Evolutionary conservation across 1,284 basidiomycete genomes (phyloP), one percentile per base, ranked within the genome.

Genomic region (Ustilago xerochloae): DNA sequence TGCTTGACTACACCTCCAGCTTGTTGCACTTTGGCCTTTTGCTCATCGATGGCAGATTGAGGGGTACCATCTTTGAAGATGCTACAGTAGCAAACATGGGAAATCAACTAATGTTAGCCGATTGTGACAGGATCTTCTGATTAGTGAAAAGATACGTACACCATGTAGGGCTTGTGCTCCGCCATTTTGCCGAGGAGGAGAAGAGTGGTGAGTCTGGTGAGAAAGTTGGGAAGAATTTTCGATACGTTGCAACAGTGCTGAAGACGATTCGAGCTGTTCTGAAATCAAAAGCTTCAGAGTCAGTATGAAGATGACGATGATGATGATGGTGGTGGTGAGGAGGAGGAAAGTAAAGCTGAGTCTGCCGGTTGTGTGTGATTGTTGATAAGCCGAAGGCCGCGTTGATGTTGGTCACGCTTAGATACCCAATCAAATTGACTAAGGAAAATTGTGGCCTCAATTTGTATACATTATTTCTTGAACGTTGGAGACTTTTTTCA

Each of bases 1-100:
- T 80, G 80, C 63, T 68, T 78, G 53, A 81, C 64, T 16, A 63
- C 78, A 30, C 80, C 80, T 16, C 80, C 80, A 10, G 69, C 54
- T 18, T 69, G 57, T 30, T 67, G 56, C 33, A 79, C 74, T n/a
- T 74, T 55, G 53, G 52, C 6, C 59, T 74, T 70, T 15, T 78
- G 70, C 39, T 69, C 67, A 33, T 80, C 77, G 48, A 81, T 81
- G 10, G 53, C 68, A 3, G 57, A 50, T 28, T 60, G 54, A 1
- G 78, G 74, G 5, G 62, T 48, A 36, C 66, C 72, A 24, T 77
- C 57, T 49, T 77, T 79, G 70, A 77, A 80, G 73, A 81, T 79
- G 36, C 80, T 80, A 36, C n/a, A 15, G 5, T 5, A 5, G 18
- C 29, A 35, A 22, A 12, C 28, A 26, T 36, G 6, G 9, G 4